Conservation (phyloP, 306 rosid species). For the Vigna mungo region DNA sequence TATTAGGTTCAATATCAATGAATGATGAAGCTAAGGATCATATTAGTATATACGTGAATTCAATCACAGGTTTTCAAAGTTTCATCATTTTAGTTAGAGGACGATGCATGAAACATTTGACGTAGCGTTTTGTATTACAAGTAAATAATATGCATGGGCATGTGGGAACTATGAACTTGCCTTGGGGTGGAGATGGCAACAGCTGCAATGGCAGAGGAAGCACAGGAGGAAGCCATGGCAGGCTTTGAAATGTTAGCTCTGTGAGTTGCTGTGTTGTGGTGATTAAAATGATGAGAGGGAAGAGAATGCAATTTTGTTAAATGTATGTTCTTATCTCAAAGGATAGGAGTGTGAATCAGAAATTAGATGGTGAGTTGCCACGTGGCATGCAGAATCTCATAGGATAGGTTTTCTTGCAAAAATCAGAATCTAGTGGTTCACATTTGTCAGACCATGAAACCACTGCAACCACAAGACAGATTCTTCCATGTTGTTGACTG, state of each 20-base stretch:
- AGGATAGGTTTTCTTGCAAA: slow-evolving; percentile 46
- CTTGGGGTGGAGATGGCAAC: slow-evolving; percentile 53
- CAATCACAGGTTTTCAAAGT: neutral
- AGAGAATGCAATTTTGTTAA: slow-evolving; percentile 39
- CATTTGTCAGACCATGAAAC: slow-evolving; percentile 20
- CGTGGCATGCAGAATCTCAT: slow-evolving; percentile 45
- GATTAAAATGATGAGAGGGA: slow-evolving; percentile 11
- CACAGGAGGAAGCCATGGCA: slow-evolving; percentile 50
- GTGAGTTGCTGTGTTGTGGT: neutral
- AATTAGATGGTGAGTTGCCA: slow-evolving; percentile 37
- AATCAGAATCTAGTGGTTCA: slow-evolving; percentile 48
- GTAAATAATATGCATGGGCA: neutral
- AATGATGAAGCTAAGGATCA: slow-evolving; percentile 14
- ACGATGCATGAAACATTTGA: slow-evolving; percentile 9
- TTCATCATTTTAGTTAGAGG: neutral
- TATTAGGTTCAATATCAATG: slow-evolving; percentile 10
- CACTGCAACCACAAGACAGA: slow-evolving; percentile 17
- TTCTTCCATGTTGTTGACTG: slow-evolving; percentile 6
- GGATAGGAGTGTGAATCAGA: slow-evolving; percentile 47
- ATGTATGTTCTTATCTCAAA: slow-evolving; percentile 38
- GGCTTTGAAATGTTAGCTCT: neutral
- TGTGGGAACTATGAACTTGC: slow-evolving; percentile 33
- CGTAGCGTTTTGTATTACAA: neutral
- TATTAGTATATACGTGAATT: neutral
- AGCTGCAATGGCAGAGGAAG: slow-evolving; percentile 55